These are phyloP conservation scores for Sordariomycetes sp. DNA, from an alignment of 2,329 filamentous ascomycete genomes.

Conservation along the genomic window DNA sequence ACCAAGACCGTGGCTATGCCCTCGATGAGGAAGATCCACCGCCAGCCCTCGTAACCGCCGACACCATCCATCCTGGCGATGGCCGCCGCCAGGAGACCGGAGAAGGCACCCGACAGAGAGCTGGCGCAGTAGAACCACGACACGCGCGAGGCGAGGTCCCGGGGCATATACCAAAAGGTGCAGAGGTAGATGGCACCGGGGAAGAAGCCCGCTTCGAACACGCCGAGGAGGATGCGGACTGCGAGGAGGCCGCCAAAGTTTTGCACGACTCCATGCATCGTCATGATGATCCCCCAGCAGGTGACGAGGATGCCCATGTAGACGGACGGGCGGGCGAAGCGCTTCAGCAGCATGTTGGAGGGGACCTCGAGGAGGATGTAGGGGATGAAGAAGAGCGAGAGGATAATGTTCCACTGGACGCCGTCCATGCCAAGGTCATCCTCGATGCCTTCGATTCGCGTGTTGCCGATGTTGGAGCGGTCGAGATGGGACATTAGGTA, in stretches of 20 bases:
- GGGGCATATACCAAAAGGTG: constrained; percentile 16
- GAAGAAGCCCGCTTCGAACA: constrained; percentile 17
- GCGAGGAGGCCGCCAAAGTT: constrained; percentile 15
- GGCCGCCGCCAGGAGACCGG: constrained; percentile 54
- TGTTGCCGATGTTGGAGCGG: constrained; percentile 49
- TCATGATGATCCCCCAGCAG: constrained; percentile 20
- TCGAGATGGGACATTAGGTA: constrained; percentile 57
- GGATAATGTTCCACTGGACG: constrained; percentile 27
- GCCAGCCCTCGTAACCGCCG: constrained; percentile 37
- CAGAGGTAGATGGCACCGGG: constrained; percentile 15
- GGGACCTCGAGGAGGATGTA: constrained; percentile 42
- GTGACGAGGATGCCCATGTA: constrained; percentile 55
- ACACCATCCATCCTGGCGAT: constrained; percentile 54
- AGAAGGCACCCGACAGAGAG: constrained; percentile 61
- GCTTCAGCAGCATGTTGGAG: constrained; percentile 53
- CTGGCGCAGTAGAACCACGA: constrained; percentile 57
- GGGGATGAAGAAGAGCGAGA: constrained; percentile 17
- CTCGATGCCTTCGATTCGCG: constrained; percentile 21
- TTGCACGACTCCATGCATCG: constrained; percentile 12
- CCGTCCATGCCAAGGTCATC: constrained; percentile 31
- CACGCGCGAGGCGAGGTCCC: constrained; percentile 13
- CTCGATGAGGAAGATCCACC: constrained; percentile 42
- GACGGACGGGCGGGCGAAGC: constrained; percentile 40
- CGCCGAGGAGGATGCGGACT: constrained; percentile 16
- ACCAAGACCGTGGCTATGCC: constrained; percentile 35